These are phyloP conservation scores for Plenodomus lindquistii DNA, from an alignment of 2,329 filamentous ascomycete genomes.

Conservation along the genomic window DNA sequence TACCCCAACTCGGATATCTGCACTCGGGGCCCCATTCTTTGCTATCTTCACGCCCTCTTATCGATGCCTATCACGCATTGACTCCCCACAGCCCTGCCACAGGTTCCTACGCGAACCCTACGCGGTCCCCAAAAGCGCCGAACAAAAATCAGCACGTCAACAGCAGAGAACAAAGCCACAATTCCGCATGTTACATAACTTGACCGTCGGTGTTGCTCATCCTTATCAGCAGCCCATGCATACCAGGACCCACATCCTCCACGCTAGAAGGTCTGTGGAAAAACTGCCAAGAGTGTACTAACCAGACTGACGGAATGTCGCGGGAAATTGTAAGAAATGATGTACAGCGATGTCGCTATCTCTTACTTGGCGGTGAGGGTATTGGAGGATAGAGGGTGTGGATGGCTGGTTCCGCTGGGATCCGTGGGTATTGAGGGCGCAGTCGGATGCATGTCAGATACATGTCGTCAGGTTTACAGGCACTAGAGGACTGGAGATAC, in stretches of 20 bases:
- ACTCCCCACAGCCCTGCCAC: too few relatives aligned
- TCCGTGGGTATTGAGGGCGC: too few relatives aligned
- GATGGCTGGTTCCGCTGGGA: too few relatives aligned
- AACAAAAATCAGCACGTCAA: too few relatives aligned
- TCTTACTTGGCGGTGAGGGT: too few relatives aligned
- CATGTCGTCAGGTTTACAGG: too few relatives aligned
- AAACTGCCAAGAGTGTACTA: slow-evolving; percentile 4
- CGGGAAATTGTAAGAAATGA: background rate
- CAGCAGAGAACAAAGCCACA: slow-evolving; percentile 1
- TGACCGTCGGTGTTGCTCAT: background rate
- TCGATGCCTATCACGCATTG: slow-evolving; percentile 1
- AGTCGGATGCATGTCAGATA: too few relatives aligned
- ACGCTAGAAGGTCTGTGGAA: slow-evolving; percentile 8
- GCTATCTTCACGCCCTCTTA: slow-evolving; percentile 12
- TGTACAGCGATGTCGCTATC: background rate
- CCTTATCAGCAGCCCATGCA: slow-evolving; percentile 16
- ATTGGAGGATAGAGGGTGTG: too few relatives aligned
- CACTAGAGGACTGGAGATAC: too few relatives aligned
- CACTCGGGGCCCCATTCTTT: slow-evolving; percentile 1
- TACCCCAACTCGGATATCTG: slow-evolving; percentile 1
- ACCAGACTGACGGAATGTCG: background rate
- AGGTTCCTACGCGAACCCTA: too few relatives aligned
- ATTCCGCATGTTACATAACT: slow-evolving; percentile 1
- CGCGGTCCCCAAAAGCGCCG: too few relatives aligned
- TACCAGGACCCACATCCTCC: slow-evolving; percentile 5